Percentiles rank a stretch among this genome's conserved stretches.
Evolutionary conservation across 495 filamentous ascomycete species (phyloP).

Genomic region (Daldinia grandis): DNA sequence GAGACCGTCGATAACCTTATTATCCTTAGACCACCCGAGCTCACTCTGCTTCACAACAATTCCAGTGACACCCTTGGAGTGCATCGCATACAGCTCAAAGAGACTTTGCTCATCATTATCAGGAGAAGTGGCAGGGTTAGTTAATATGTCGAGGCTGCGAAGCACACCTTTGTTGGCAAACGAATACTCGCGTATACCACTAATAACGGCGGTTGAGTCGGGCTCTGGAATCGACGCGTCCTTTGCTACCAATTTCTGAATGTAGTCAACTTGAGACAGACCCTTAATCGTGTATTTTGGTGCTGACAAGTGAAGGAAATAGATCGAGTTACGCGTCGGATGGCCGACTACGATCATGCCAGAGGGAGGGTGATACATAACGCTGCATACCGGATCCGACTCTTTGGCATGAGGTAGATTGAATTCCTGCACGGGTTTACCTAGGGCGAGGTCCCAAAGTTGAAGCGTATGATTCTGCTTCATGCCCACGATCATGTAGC

Average conservation of each 20-base stretch:
- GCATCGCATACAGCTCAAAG: constrained; percentile 97
- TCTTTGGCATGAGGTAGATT: constrained; percentile 96
- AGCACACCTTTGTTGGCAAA: constrained; percentile 87
- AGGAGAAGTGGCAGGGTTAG: constrained; percentile 63
- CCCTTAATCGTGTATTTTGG: constrained; percentile 83
- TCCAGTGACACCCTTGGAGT: constrained; percentile 92
- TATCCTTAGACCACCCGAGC: constrained; percentile 87
- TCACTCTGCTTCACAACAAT: constrained; percentile 84
- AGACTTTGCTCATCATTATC: constrained; percentile 66
- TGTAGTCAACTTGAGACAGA: constrained; percentile 86
- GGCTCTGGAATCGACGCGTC: constrained; percentile 78
- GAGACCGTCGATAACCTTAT: constrained; percentile 77
- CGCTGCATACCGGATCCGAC: constrained; percentile 94
- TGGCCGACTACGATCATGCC: constrained; percentile 95
- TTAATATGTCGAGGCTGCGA: constrained; percentile 87
- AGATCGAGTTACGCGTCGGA: constrained; percentile 95
- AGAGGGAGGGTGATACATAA: constrained; percentile 87
- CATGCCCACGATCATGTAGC: constrained; percentile 96
- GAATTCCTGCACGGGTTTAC: constrained; percentile 94
- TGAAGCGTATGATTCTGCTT: constrained; percentile 99
- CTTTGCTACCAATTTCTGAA: constrained; percentile 76
- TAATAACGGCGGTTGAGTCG: constrained; percentile 95
- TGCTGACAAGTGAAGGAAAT: constrained; percentile 92
- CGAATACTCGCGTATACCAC: constrained; percentile 91
- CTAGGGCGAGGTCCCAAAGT: constrained; percentile 96